These are phyloP conservation scores for Dictyostelium brefeldianum DNA, from an alignment of 78 protist species.

Conservation along the genomic window DNA sequence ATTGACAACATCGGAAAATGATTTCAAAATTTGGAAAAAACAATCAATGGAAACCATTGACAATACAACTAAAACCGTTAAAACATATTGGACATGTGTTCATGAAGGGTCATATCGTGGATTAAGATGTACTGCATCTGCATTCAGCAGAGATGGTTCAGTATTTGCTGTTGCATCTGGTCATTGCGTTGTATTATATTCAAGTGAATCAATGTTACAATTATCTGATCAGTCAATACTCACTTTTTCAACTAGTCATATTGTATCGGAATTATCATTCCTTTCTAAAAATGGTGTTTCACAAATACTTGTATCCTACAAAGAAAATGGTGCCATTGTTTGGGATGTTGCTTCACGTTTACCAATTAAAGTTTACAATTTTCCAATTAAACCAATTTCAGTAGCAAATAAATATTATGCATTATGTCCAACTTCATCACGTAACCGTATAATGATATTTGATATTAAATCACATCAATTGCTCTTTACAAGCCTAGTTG, in stretches of 20 bases:
- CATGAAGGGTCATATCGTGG: not conserved
- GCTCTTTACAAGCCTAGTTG: not conserved
- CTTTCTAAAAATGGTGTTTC: not conserved
- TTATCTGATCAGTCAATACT: not conserved
- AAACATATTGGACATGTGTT: conserved; percentile 36
- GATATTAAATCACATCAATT: not conserved
- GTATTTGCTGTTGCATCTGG: conserved; percentile 25
- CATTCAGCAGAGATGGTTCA: conserved; percentile 59
- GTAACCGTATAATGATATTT: conserved; percentile 23
- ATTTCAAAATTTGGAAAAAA: conserved; percentile 53
- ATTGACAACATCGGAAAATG: not conserved
- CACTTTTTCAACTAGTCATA: not conserved
- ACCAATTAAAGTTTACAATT: conserved; percentile 10
- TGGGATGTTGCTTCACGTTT: conserved; percentile 34
- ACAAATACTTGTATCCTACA: not conserved
- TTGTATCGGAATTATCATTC: not conserved
- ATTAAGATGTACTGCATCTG: not conserved
- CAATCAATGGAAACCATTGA: not conserved
- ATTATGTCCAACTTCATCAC: not conserved
- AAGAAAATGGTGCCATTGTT: not conserved
- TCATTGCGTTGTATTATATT: conserved; percentile 22
- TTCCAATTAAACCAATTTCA: not conserved
- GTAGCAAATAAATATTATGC: not conserved
- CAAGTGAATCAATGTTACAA: not conserved
- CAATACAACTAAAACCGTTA: not conserved